phyloP scores from a whole-genome alignment of 2,329 filamentous ascomycete genomes.

The Blumeria graminis region DNA sequence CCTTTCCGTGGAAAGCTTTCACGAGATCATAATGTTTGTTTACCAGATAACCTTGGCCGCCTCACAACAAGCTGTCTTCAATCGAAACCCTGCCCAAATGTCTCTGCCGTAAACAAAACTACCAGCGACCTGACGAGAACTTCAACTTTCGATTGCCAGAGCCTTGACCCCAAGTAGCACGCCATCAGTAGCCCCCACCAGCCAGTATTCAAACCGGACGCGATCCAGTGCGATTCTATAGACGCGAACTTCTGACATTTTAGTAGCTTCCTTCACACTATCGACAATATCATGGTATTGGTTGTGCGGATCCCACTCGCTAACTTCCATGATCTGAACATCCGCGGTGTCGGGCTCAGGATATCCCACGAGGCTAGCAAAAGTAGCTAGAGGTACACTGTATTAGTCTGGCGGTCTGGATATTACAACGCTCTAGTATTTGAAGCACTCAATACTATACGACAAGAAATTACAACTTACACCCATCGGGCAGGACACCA shows the following conservation, averaged over 20 bases:
- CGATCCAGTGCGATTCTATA: conserved; percentile 42
- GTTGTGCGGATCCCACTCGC: conserved; percentile 49
- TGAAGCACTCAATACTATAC: not conserved
- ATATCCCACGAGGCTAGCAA: conserved; percentile 42
- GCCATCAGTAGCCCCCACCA: conserved; percentile 38
- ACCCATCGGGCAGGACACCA: conserved; percentile 31
- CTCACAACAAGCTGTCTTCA: too few species aligned
- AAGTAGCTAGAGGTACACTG: conserved; percentile 27
- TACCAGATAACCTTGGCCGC: too few species aligned
- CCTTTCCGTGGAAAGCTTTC: too few species aligned
- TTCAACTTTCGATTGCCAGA: conserved; percentile 45
- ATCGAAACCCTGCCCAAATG: too few species aligned
- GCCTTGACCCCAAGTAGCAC: conserved; percentile 58
- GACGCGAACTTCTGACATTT: conserved; percentile 45
- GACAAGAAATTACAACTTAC: conserved; percentile 19
- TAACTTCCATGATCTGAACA: conserved; percentile 40
- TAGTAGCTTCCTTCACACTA: conserved; percentile 36
- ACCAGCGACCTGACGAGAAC: not conserved
- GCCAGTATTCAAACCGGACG: conserved; percentile 54
- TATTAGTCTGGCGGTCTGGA: too few species aligned
- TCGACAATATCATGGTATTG: conserved; percentile 46
- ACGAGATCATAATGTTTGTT: too few species aligned
- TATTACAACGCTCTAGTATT: not conserved
- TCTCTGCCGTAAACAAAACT: not conserved
- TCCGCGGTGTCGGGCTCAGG: conserved; percentile 26